Evolutionary conservation across 192 early-diverging fungal species (phyloP).

Genomic region (Geosiphon pyriformis): DNA sequence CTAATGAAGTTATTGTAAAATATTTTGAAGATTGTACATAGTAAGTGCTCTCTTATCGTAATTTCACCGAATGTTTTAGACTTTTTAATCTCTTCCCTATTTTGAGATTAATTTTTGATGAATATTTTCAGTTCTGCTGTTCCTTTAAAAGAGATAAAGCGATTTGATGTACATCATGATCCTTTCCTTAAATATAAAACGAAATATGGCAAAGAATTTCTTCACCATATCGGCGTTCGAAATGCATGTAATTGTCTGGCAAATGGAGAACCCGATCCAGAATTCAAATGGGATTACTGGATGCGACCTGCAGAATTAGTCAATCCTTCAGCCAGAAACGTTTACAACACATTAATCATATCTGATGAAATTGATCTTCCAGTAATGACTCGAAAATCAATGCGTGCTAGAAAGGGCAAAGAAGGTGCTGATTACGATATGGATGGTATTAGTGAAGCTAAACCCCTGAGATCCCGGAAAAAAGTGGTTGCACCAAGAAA

Average conservation of each 20-base stretch:
- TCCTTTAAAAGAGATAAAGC: neutral
- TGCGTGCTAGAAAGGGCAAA: neutral
- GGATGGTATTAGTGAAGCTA: neutral
- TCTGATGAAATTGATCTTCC: neutral
- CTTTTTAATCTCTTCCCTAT: too few relatives aligned
- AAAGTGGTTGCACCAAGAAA: neutral
- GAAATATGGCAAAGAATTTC: neutral
- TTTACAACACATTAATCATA: too few relatives aligned
- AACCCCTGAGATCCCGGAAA: neutral
- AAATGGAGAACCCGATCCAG: neutral
- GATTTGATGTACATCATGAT: neutral
- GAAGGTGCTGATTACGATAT: too few relatives aligned
- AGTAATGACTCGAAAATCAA: neutral
- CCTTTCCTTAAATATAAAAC: neutral
- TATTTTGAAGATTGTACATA: slow-evolving; percentile 50
- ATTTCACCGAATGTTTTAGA: neutral
- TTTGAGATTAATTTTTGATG: too few relatives aligned
- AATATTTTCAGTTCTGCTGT: neutral
- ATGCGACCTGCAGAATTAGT: slow-evolving; percentile 1
- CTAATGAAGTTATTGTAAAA: slow-evolving; percentile 41
- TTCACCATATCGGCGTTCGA: neutral
- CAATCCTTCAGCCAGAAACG: neutral
- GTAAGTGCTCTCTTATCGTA: slow-evolving; percentile 23
- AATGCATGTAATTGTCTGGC: neutral
- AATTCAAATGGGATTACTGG: slow-evolving; percentile 13